Evolutionary conservation across 2,329 filamentous ascomycete genomes (phyloP), one percentile per base, ranked within the genome.

Genomic region (Microdochium nivale): DNA sequence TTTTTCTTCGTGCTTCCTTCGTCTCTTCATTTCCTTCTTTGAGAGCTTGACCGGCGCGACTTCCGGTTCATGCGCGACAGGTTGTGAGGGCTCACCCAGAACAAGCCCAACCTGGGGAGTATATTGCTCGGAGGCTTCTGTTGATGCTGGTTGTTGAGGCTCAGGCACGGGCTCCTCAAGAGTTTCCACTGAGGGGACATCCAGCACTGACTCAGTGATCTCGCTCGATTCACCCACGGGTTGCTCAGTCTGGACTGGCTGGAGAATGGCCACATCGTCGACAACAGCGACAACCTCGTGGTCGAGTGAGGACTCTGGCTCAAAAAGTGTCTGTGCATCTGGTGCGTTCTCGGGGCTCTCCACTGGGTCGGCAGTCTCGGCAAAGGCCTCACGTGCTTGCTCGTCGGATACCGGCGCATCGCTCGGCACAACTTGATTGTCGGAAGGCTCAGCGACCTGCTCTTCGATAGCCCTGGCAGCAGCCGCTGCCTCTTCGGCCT

Each of bases 11-110:
- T 27, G 24, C 23, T 47, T 47, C 46, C 30, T 47, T 27, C 23
- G 4, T 21, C 46, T 27, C n/a, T 60, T 56, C 52, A 60, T 57
- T 50, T 58, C 55, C 48, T 59, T 59, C 54, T 58, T 61, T 19
- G 56, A 56, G 44, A 59, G 57, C 49, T 60, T 55, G 11, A 37
- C 32, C 16, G 19, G 27, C n/a, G 24, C 14, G 4, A 37, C 48
- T 37, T 52, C 43, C 13, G 21, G n/a, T 32, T 27, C 33, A 14
- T 37, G 4, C 5, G 16, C n/a, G 33, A 37, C 14, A 5, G 14
- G 33, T 16, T 37, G 33, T 19, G 33, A 37, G 16, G 33, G 13
- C 33, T 37, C 7, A 30, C 5, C 11, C 11, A 30, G 11, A 30
- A 11, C 27, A 30, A 11, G 27, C 5, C 5, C 27, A 5, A 5